phyloP scores from a whole-genome alignment of 176 grass and related monocot species.

The Sorghum bicolor region Sorghum_bicolor_NCBIv3 NC_012870.2:24714001-24714500 shows the following conservation, averaged over 20 bases:
- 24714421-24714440: background rate
- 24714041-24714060: conserved; percentile 54
- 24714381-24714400: conserved; percentile 9
- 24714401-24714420: background rate
- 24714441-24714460: background rate
- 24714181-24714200: conserved; percentile 4
- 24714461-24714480: background rate
- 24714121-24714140: conserved; percentile 23
- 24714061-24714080: conserved; percentile 65
- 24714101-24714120: conserved; percentile 46
- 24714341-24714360: background rate
- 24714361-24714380: background rate
- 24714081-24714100: conserved; percentile 65
- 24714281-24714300: background rate
- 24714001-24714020: background rate
- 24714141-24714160: conserved; percentile 16
- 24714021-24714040: conserved; percentile 62
- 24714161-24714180: background rate
- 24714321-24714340: background rate
- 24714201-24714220: conserved; percentile 24
- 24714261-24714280: background rate
- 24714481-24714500: conserved; percentile 55
- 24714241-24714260: background rate
- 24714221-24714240: background rate
- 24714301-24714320: background rate